Percentiles rank a stretch among this genome's conserved stretches.
These are phyloP conservation scores for Alternaria ventricosa DNA, from an alignment of 2,329 filamentous ascomycete species.

Conservation along the genomic window DNA sequence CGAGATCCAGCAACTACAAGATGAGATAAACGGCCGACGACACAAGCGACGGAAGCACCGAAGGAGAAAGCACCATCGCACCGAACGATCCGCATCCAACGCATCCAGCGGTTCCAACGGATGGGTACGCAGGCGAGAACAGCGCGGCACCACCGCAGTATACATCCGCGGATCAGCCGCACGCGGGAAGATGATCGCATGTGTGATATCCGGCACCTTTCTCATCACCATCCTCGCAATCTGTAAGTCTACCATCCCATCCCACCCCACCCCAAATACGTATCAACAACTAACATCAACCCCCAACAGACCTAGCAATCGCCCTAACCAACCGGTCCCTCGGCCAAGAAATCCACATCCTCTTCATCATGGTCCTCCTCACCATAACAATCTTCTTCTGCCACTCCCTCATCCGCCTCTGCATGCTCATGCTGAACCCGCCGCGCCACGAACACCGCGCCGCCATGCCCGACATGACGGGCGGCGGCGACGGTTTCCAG, in stretches of 20 bases:
- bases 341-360: conserved; percentile 76
- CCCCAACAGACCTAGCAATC: conserved; percentile 79
- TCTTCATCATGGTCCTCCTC: conserved; percentile 80
- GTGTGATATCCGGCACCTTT: conserved; percentile 70
- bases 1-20: conserved; percentile 57
- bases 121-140: conserved; percentile 38
- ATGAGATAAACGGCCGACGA: conserved; percentile 51
- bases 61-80: conserved; percentile 35
- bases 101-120: conserved; percentile 11
- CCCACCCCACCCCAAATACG: background rate
- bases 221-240: conserved; percentile 65
- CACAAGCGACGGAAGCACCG: conserved; percentile 43
- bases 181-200: conserved; percentile 48
- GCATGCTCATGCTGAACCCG: conserved; percentile 67
- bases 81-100: conserved; percentile 15
- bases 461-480: conserved; percentile 57
- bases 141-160: conserved; percentile 19
- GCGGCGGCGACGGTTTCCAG: conserved; percentile 69
- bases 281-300: background rate
- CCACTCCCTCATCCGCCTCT: conserved; percentile 76
- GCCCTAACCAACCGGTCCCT: conserved; percentile 69
- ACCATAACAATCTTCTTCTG: conserved; percentile 79
- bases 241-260: conserved; percentile 62
- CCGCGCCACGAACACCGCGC: conserved; percentile 29
- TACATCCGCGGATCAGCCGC: conserved; percentile 37